These are phyloP conservation scores for Chytriomyces confervae DNA, from an alignment of 192 early-diverging fungal species.

Conservation along the genomic window DNA sequence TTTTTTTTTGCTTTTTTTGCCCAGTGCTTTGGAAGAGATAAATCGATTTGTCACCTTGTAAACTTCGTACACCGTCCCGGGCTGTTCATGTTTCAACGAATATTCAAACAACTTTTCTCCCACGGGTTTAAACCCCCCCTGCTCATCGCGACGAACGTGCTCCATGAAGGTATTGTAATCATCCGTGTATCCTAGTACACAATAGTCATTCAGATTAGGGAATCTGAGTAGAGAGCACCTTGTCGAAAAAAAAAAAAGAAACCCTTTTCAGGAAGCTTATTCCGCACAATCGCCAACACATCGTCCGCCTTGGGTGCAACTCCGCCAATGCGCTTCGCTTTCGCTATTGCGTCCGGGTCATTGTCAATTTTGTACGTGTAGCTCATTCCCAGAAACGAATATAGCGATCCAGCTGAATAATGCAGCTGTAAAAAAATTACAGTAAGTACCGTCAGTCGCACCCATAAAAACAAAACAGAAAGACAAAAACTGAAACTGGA, in stretches of 20 bases:
- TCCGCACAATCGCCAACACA: constrained; percentile 53
- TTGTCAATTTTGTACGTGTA: constrained; percentile 70
- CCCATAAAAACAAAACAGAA: neutral
- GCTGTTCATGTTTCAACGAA: constrained; percentile 44
- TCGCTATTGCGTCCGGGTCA: constrained; percentile 41
- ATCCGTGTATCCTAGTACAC: constrained; percentile 47
- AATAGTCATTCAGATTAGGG: constrained; percentile 11
- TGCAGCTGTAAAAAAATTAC: constrained; percentile 58
- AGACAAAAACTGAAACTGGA: neutral
- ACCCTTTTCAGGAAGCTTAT: constrained; percentile 59
- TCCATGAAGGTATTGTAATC: constrained; percentile 70
- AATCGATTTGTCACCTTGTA: constrained; percentile 61
- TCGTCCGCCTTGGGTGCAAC: constrained; percentile 63
- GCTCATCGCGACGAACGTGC: constrained; percentile 65
- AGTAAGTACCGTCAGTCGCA: too few species aligned
- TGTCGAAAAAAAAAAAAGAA: neutral
- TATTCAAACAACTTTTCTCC: constrained; percentile 84
- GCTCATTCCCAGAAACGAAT: constrained; percentile 68
- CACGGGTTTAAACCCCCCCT: constrained; percentile 68
- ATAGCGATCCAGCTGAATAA: constrained; percentile 80
- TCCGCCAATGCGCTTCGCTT: constrained; percentile 29
- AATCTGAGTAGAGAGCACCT: constrained; percentile 36
- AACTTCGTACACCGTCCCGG: constrained; percentile 64
- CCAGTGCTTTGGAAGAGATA: too few species aligned
- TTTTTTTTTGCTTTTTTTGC: too few species aligned